Base-by-base conservation (phyloP, 2,329 filamentous ascomycete species). In the Penicillium sp. region DNA sequence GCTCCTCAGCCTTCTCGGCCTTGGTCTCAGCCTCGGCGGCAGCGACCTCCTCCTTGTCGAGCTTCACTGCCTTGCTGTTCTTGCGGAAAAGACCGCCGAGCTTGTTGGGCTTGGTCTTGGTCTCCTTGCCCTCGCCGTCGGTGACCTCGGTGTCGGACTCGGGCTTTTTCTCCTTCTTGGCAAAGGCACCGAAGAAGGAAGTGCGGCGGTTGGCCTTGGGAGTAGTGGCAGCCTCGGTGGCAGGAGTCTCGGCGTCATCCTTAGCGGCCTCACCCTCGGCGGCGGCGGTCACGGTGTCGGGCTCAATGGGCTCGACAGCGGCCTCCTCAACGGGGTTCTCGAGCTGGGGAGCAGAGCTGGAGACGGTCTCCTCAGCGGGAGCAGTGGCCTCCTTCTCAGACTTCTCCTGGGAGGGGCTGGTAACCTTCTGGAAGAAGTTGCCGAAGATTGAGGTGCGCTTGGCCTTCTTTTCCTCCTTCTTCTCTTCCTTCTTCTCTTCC, bases 381-480 rank as follows among this genome's bases (percentile, higher is more conserved):
- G 78, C 73, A 60, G 77, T 71, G 40, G 66, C 68, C 54, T 78
- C 74, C 61, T 75, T 75, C 61, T 76, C 72, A 12, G 68, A 65
- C 65, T 75, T 75, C 65, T 75, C 72, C 40, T 70, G 65, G 47
- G 66, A 66, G 28, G 73, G 72, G 66, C 69, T 74, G 54, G 66
- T 64, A 43, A 75, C 70, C 79, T 92, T 92, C 81, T 89, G 87
- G 73, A 79, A 81, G 68, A 88, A 83, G 65, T 83, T 84, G 63
- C 82, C 83, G 73, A 95, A 95, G 65, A 91, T 85, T 59, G 88
- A 93, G 73, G 84, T 83, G 72, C 89, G 88, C 87, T 95, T 95
- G 72, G 74, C 59, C 73, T 84, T 82, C 52, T 75, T 72, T 52
- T 75, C 74, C 47, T 73, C 63, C 52, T 67, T 70, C 58, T 62